Evolutionary conservation across 2,329 filamentous ascomycete genomes (phyloP), one percentile per base, ranked within the genome.

Genomic region (Karstenula rhodostoma): DNA sequence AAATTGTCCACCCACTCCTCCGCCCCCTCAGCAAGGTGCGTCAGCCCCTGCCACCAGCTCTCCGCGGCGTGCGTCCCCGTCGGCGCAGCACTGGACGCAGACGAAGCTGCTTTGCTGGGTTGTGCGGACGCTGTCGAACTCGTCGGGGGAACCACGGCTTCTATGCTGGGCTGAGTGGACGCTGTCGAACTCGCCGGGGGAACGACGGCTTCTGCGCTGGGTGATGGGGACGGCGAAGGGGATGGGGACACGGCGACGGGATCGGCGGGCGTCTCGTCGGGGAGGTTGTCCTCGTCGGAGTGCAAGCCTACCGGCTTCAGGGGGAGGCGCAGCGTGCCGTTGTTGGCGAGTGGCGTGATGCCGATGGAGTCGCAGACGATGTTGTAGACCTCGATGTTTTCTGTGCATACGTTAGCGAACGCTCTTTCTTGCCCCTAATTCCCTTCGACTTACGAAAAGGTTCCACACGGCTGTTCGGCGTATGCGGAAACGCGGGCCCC

Each of bases 341-440:
- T 98, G 75, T 97, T 97, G 0, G 91, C 87, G 56, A 84, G 84
- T 0, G 93, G 91, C 4, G 78, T 77, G 59, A 98, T 81, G 13
- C 90, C 89, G 27, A 98, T 79, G 0, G 92, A 94, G 78, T 97
- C 94, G 75, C 94, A 97, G 47, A 98, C 79, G 63, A 98, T 92
- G 72, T 97, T 97, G 80, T 98, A 98, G 9, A 98, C 91, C 71
- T 97, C 91, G 60, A 88, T 94, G 66, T 98, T 98, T 86, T 97
- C 91, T 94, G 68, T 37, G 7, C 25, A n/a, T 4, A 69, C 56
- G 64, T 73, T 79, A 74, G 79, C 32, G n/a, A 64, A 23, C 22
- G 22, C 13, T 10, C 25, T 23, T 27, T 35, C 12, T 44, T 19
- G 19, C 22, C 19, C 13, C 6, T 6, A 13, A n/a, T 44, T 13